phyloP scores from a whole-genome alignment of 257 asterid species.

The Penstemon barbatus region DNA sequence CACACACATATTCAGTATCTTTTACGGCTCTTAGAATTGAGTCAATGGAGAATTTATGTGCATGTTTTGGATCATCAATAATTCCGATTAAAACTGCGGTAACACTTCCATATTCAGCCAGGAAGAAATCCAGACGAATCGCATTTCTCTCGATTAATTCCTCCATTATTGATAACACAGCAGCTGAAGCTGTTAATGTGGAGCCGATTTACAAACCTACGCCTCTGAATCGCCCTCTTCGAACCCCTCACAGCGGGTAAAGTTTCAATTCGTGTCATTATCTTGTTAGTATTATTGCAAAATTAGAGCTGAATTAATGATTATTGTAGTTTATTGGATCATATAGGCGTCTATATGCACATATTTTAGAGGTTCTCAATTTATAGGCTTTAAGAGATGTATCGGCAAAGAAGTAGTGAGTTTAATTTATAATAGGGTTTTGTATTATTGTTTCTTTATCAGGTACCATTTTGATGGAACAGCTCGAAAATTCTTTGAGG shows the following conservation, averaged over 20 bases:
- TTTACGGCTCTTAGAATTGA: neutral
- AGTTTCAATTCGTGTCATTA: neutral
- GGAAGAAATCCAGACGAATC: slow-evolving; percentile 25
- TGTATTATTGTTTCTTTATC: slow-evolving; percentile 17
- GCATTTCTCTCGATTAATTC: slow-evolving; percentile 27
- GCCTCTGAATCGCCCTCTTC: slow-evolving; percentile 67
- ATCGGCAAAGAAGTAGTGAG: too few relatives aligned
- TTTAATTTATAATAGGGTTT: too few relatives aligned
- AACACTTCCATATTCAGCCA: slow-evolving; percentile 27
- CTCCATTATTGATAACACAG: slow-evolving; percentile 23
- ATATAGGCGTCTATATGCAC: too few relatives aligned
- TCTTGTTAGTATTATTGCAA: too few relatives aligned
- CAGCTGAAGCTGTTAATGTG: slow-evolving; percentile 21
- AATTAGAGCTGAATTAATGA: too few relatives aligned
- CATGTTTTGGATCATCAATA: slow-evolving; percentile 14
- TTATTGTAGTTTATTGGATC: too few relatives aligned
- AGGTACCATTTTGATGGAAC: slow-evolving; percentile 98
- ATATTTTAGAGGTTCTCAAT: too few relatives aligned
- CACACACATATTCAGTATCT: too few relatives aligned
- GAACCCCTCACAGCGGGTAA: slow-evolving; percentile 99
- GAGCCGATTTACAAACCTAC: slow-evolving; percentile 75
- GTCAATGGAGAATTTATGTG: slow-evolving; percentile 35
- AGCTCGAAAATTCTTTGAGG: slow-evolving; percentile 79
- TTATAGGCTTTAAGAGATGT: too few relatives aligned
- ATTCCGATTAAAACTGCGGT: slow-evolving; percentile 27